A percentile compares a stretch with the other conserved stretches of the same genome.
phyloP scores from a whole-genome alignment of 129 eudicot species.

The Arctium minus region DNA sequence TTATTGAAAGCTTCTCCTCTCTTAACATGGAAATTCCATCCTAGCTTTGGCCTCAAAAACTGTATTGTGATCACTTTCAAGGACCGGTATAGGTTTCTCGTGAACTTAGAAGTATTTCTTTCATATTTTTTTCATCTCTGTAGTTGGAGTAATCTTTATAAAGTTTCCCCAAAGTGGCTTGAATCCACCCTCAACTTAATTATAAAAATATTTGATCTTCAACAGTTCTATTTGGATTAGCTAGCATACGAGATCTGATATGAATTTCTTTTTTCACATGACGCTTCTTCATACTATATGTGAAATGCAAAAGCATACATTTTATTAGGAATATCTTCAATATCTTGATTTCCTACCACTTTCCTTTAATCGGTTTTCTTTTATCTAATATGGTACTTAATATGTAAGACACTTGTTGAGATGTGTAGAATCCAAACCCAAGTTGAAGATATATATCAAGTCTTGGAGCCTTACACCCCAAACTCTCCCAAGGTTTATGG shows the following conservation, averaged over 20 bases:
- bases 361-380: not conserved
- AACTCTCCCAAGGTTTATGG: not conserved
- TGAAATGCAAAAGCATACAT: not conserved
- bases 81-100: not conserved
- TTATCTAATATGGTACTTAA: not conserved
- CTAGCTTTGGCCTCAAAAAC: not conserved
- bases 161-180: not conserved
- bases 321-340: not conserved
- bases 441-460: not conserved
- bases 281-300: not conserved
- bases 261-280: not conserved
- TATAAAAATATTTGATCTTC: not conserved
- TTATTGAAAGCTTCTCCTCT: not conserved
- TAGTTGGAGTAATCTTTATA: conserved; percentile 7
- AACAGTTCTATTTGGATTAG: not conserved
- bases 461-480: too few relatives aligned
- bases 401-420: not conserved
- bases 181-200: conserved; percentile 1
- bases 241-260: not conserved
- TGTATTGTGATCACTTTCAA: not conserved
- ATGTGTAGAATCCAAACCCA: not conserved
- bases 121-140: not conserved
- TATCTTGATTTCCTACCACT: not conserved
- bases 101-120: not conserved
- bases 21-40: not conserved